Base-by-base conservation (phyloP, 2,329 filamentous ascomycete genomes). In the Venturiaceae sp. region DNA sequence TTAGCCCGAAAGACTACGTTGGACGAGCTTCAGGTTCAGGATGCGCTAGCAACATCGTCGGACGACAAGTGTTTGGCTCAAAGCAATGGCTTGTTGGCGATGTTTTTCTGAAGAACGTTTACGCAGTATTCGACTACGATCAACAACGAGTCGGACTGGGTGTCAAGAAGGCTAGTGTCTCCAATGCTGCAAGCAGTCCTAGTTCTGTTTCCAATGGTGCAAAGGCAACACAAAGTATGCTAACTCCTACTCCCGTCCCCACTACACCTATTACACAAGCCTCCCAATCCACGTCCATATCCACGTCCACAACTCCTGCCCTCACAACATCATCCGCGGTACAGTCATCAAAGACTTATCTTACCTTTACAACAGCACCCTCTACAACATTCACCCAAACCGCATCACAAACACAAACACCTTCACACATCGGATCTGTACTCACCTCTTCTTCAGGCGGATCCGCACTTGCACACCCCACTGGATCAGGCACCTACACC, bases 51-150 rank as follows among this genome's bases (percentile, higher is more conserved):
- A 91, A 88, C 65, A 82, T 95, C 36, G 85, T 90, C 57, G 88
- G 87, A 1, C 79, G 83, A 28, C 81, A 86, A 67, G 83, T 88
- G 14, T 84, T 90, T 52, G 73, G 77, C 0, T 77, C 64, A 65
- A 68, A 74, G 34, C 73, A 84, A 30, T 95, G 90, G 90, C 77
- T 96, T n/a, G 72, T 95, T 1, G 91, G 91, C 1, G 90, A 91
- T 63, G 83, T 87, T 0, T 95, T 95, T 65, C 73, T 96, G 61
- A 95, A 95, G 75, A 95, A 95, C 64, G 90, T 95, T 16, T 95
- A 95, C 68, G 78, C 83, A 1, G 85, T 94, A 26, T 95, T 95
- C 68, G 91, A 96, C 69, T 83, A 82, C 57, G 90, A 92, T 62
- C 67, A 83, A 63, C 72, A 71, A 46, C 80, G 80, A 55, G 82